Base-by-base conservation (phyloP, 495 filamentous ascomycete genomes). In the Aspergillus egyptiacus region DNA sequence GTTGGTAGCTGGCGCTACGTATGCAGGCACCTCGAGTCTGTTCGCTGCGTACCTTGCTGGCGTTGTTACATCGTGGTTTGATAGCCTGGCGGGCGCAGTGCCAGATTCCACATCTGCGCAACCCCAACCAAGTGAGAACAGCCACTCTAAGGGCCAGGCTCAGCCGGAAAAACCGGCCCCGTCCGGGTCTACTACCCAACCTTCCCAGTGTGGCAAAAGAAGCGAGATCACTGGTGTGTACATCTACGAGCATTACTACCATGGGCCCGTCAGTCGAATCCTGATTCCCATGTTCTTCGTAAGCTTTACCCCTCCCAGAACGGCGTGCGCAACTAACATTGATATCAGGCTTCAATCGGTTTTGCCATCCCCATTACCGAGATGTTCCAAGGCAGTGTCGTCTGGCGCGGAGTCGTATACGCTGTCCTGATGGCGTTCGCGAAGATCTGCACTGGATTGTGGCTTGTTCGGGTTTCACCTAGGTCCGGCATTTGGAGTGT, bases 271-370 rank as follows among this genome's bases (percentile, higher is more conserved):
- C 7, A 48, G 66, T 6, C 70, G 69, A 19, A 71, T 90, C 2
- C 66, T 93, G 0, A 77, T 79, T 19, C 85, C 87, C 0, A 75
- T 89, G 39, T 91, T 93, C 68, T 94, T 93, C 54, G 82, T 79
- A 57, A 65, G 74, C 62, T 3, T 23, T 24, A n/a, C 7, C 30
- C 9, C 7, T 9, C 23, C 6, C 2, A 17, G 5, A n/a, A 15
- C 22, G 11, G 11, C 28, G 27, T 40, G n/a, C n/a, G n/a, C 17
- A 28, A 50, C 23, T 45, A 14, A 27, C 35, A 31, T 19, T 52
- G 30, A 27, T 32, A 24, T 2, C 27, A 79, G 76, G 81, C 85
- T 15, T 87, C 83, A 0, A 85, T 91, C 31, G 86, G 87, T 1
- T 90, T 91, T 55, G 80, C 85, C 0, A 84, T 94, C 15, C 86